Percentiles rank a stretch among this genome's conserved stretches.
Conservation (phyloP, 73 alveolate species). For the Uronychia setigera region DNA sequence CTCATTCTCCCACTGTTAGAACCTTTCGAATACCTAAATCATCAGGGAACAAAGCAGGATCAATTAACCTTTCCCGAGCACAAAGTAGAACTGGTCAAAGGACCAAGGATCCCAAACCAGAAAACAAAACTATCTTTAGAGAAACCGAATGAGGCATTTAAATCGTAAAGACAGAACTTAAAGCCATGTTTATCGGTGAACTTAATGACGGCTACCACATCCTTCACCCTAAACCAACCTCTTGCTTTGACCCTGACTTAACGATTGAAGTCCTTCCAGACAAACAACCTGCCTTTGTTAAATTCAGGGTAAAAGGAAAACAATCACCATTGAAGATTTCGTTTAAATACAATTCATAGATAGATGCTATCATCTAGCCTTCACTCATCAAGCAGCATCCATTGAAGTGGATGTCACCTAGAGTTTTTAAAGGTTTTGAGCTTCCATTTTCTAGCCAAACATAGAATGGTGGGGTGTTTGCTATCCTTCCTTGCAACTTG, state of each 20-base stretch:
- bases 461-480: too few relatives aligned
- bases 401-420: too few relatives aligned
- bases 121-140: too few relatives aligned
- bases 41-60: too few relatives aligned
- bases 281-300: background rate
- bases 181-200: background rate
- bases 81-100: background rate
- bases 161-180: background rate
- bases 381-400: too few relatives aligned
- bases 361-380: background rate
- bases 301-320: background rate
- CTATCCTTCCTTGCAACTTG: too few relatives aligned
- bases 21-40: background rate
- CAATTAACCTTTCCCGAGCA: background rate
- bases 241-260: background rate
- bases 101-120: background rate
- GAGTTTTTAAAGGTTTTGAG: too few relatives aligned
- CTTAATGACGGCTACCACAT: background rate
- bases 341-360: background rate
- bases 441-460: too few relatives aligned
- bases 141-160: background rate
- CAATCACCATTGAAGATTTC: background rate
- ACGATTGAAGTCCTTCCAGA: background rate
- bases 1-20: background rate
- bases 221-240: background rate